phyloP scores from a whole-genome alignment of 306 rosid species.

The Cicer cuneatum region DNA sequence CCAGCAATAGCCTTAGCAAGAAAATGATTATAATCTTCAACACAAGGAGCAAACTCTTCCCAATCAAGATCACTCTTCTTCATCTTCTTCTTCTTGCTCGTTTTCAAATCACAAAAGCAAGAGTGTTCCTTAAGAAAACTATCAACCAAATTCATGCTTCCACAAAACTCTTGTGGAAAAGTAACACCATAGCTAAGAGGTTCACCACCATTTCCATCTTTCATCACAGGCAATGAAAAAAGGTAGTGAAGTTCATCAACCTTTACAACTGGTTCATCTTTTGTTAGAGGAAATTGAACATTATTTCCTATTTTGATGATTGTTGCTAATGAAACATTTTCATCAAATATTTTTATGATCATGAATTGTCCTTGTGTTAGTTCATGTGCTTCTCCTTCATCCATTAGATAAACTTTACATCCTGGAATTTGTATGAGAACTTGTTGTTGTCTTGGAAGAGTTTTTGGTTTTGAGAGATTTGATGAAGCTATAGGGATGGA shows the following conservation, averaged over 20 bases:
- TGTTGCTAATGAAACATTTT: constrained; percentile 67
- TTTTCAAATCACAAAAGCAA: constrained; percentile 64
- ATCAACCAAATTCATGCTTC: constrained; percentile 61
- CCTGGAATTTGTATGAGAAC: constrained; percentile 63
- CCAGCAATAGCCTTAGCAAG: constrained; percentile 90
- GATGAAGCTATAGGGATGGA: neutral
- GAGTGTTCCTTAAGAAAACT: constrained; percentile 68
- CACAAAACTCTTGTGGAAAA: constrained; percentile 52
- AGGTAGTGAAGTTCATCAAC: constrained; percentile 68
- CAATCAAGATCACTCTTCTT: constrained; percentile 65
- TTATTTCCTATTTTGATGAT: constrained; percentile 67
- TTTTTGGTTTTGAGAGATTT: constrained; percentile 44
- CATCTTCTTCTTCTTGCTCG: constrained; percentile 21
- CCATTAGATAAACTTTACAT: constrained; percentile 80
- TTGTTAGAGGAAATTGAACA: constrained; percentile 85
- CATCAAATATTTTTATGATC: constrained; percentile 60
- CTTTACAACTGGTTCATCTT: constrained; percentile 94
- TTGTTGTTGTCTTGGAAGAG: constrained; percentile 50
- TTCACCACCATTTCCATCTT: constrained; percentile 69
- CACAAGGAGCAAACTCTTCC: constrained; percentile 89
- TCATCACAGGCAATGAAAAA: constrained; percentile 77
- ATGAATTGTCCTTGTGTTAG: constrained; percentile 72
- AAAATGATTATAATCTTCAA: constrained; percentile 77
- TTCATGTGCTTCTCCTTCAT: constrained; percentile 74
- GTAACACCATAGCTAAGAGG: constrained; percentile 90